Percentiles rank a stretch among this genome's conserved stretches.
phyloP scores from a whole-genome alignment of 1,284 basidiomycete genomes.

The Sphagnurus paluster region DNA sequence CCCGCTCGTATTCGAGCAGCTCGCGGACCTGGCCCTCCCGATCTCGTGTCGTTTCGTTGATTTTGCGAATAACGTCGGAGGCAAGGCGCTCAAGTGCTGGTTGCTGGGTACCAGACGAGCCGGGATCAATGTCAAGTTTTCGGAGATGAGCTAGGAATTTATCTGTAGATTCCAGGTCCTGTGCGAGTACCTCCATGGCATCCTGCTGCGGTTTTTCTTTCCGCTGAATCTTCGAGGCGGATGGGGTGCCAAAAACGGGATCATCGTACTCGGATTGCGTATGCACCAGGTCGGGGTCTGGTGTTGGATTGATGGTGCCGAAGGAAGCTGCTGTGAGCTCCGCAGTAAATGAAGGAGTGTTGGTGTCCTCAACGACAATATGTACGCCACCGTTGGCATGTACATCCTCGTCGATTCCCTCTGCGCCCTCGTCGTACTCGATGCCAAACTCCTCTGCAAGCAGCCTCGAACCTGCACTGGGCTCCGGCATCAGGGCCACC shows the following conservation, averaged over 20 bases:
- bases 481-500: constrained; percentile 80
- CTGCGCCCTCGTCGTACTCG: constrained; percentile 82
- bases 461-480: constrained; percentile 67
- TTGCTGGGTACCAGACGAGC: constrained; percentile 40
- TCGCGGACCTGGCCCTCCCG: constrained; percentile 77
- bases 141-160: constrained; percentile 72
- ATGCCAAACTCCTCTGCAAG: constrained; percentile 84
- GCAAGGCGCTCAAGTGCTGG: constrained; percentile 67
- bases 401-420: constrained; percentile 65
- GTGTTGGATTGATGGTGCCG: constrained; percentile 8
- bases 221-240: constrained; percentile 26
- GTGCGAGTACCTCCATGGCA: constrained; percentile 68
- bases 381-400: constrained; percentile 29
- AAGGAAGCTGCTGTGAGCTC: constrained; percentile 27
- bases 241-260: constrained; percentile 42
- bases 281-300: constrained; percentile 18
- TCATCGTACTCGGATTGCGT: constrained; percentile 39
- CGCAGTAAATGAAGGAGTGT: constrained; percentile 36
- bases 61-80: constrained; percentile 71
- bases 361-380: constrained; percentile 28
- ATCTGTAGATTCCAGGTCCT: constrained; percentile 75
- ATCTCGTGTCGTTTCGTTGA: constrained; percentile 73
- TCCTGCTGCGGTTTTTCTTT: constrained; percentile 51
- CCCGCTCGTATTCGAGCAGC: constrained; percentile 73
- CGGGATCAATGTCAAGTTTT: constrained; percentile 58